Evolutionary conservation across 768 basidiomycete species (phyloP), one percentile per base, ranked within the genome.

Genomic region (Mycena metata): DNA sequence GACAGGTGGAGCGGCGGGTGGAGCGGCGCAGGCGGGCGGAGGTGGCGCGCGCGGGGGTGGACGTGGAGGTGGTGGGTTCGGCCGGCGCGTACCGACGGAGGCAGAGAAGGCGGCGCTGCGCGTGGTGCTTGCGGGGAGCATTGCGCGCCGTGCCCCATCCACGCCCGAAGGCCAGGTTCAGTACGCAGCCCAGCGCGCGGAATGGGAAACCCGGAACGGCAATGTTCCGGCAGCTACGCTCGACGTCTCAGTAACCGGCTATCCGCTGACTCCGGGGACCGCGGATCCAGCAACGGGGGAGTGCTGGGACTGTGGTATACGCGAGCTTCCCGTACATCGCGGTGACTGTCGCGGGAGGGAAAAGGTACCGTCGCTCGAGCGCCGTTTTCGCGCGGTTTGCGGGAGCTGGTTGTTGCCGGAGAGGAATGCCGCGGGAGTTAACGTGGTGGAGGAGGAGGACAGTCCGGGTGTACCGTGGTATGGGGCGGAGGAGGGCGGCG

Each of bases 291-390:
- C 42, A 19, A 36, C 23, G 1, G 60, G 55, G 2, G 69, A 67
- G n/a, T 70, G 69, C 47, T 70, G 43, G 59, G n/a, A 24, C 2
- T 70, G 64, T 41, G 66, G 65, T 0, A 8, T 36, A 3, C 5
- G 3, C 35, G 26, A 24, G 11, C 13, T 4, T 3, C 47, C 33
- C 1, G 17, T 67, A 2, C 65, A 70, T 23, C n/a, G 23, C 5
- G 21, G 24, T 11, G 17, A 15, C 26, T 59, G 62, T 26, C 30
- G 41, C 5, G 17, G 11, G 9, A 4, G 19, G 35, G 57, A 35
- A 7, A 19, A 45, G 5, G 49, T 43, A 2, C 60, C 57, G 4
- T 24, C 26, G 21, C 42, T 54, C 21, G 49, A 47, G 52, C 50
- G 47, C 15, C 23, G 62, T 42, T 60, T 19, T 23, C 49, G 52